phyloP scores from a whole-genome alignment of 78 protist genomes.

The Protostelium mycophagum region DNA sequence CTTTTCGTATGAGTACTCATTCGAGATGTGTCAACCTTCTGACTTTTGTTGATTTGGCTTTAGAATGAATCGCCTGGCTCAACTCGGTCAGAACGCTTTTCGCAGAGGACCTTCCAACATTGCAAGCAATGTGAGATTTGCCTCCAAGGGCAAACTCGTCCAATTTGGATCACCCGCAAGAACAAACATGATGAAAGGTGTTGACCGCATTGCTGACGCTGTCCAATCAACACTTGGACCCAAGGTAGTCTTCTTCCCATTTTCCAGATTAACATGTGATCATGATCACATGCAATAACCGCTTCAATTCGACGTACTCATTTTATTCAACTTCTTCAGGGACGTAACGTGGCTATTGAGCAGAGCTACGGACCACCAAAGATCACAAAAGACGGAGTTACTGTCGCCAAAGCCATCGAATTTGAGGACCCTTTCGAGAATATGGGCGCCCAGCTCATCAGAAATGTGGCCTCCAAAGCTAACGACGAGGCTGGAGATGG shows the following conservation, averaged over 20 bases:
- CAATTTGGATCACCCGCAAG: conserved; percentile 90
- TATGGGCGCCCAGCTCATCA: conserved; percentile 95
- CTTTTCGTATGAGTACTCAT: no score
- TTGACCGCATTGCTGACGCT: conserved; percentile 92
- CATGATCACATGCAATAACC: background rate
- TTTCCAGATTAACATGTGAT: background rate
- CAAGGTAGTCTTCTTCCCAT: conserved; percentile 40
- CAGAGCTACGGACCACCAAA: conserved; percentile 95
- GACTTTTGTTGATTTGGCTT: no score
- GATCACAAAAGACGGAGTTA: conserved; percentile 99
- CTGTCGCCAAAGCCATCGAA: conserved; percentile 97
- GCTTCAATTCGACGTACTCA: background rate
- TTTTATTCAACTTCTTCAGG: conserved; percentile 30
- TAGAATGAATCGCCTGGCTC: no score
- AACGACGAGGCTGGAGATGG: conserved; percentile 98
- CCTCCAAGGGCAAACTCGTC: conserved; percentile 86
- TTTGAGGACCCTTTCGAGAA: conserved; percentile 86
- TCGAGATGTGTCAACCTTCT: no score
- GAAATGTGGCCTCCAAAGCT: conserved; percentile 94
- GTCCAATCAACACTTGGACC: conserved; percentile 99
- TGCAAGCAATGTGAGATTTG: background rate
- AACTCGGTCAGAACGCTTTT: no score
- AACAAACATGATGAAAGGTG: conserved; percentile 84
- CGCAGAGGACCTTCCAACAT: no score
- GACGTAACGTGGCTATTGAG: conserved; percentile 96